Conservation (phyloP, 176 grass and related monocot species). For the Triticum urartu region DNA sequence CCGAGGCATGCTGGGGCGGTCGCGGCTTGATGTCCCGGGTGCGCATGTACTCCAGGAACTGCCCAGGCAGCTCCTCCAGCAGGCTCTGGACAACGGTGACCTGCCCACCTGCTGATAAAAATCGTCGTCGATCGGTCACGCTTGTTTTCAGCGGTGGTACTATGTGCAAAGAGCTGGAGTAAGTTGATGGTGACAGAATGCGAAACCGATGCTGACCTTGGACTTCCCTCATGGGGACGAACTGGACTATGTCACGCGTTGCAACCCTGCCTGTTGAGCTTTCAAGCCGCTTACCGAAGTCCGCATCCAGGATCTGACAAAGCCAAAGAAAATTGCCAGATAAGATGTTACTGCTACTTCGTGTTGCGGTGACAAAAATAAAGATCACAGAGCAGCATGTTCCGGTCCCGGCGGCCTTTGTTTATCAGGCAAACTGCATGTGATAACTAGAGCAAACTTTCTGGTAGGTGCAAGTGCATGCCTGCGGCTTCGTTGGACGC, state of each 20-base stretch:
- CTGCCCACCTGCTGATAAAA: constrained; percentile 42
- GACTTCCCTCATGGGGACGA: constrained; percentile 81
- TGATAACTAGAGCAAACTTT: background rate
- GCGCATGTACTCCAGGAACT: constrained; percentile 83
- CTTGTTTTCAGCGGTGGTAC: background rate
- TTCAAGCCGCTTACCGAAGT: constrained; percentile 68
- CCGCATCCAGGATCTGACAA: constrained; percentile 77
- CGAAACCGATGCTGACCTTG: constrained; percentile 45
- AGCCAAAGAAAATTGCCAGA: background rate
- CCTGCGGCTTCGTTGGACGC: background rate
- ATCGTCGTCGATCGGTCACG: background rate
- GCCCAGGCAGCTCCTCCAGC: constrained; percentile 84
- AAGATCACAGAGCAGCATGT: background rate
- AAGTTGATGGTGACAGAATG: background rate
- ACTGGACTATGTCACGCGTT: constrained; percentile 91
- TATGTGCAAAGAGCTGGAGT: background rate
- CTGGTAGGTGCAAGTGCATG: background rate
- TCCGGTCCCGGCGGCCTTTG: background rate
- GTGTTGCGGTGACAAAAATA: background rate
- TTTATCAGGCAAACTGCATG: constrained; percentile 1
- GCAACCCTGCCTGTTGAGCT: constrained; percentile 86
- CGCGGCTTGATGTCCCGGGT: constrained; percentile 66
- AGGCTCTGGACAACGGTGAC: constrained; percentile 85
- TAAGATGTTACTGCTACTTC: background rate
- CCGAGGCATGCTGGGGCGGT: background rate